Evolutionary conservation across 176 grass and related monocot genomes (phyloP).

Genomic region (Tuctoria greenei): DNA sequence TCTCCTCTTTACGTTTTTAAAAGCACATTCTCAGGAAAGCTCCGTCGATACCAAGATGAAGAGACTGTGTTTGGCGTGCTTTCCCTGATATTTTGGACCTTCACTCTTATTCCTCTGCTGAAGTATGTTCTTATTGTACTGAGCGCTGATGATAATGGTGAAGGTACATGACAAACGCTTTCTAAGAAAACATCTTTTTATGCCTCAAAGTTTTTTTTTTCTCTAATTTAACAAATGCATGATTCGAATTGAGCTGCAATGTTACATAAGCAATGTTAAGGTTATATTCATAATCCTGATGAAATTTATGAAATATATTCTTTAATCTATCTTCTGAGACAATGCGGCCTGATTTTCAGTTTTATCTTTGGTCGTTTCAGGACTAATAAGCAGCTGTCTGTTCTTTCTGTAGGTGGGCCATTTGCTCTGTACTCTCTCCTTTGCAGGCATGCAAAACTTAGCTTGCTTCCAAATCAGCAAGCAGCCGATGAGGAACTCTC

Average conservation of each 20-base stretch:
- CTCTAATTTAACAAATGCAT: background rate
- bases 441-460: conserved; percentile 93
- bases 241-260: background rate
- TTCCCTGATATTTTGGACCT: conserved; percentile 96
- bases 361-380: conserved; percentile 12
- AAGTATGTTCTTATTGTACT: conserved; percentile 87
- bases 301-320: conserved; percentile 1
- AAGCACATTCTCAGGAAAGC: conserved; percentile 69
- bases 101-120: conserved; percentile 86
- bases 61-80: conserved; percentile 75
- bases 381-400: conserved; percentile 8
- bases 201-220: conserved; percentile 1
- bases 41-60: conserved; percentile 60
- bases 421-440: conserved; percentile 95
- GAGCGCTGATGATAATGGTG: conserved; percentile 80
- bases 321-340: conserved; percentile 1
- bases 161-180: conserved; percentile 49
- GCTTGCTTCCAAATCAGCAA: conserved; percentile 95
- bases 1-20: conserved; percentile 88
- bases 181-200: background rate
- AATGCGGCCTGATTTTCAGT: background rate
- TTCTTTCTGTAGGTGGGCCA: conserved; percentile 71
- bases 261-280: background rate
- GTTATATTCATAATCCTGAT: conserved; percentile 30
- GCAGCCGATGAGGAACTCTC: conserved; percentile 95